phyloP scores from a whole-genome alignment of 2,329 filamentous ascomycete genomes.

The Plenodomus biglobosus region DNA sequence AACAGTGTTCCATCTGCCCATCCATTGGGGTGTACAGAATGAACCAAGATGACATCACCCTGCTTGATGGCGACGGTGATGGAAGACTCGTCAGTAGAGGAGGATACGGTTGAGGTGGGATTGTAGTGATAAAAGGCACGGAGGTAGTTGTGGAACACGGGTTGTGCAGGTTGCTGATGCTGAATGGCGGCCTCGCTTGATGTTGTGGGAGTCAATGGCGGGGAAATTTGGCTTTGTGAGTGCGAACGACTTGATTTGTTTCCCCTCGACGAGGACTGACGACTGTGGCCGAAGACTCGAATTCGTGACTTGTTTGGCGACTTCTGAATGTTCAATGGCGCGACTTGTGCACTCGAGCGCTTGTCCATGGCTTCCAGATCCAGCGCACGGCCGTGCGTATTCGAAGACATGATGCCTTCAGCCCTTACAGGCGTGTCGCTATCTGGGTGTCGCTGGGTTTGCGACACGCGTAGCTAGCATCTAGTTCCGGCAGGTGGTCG shows the following conservation, averaged over 20 bases:
- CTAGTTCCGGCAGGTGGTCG: slow-evolving; percentile 20
- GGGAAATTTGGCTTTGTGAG: slow-evolving; percentile 65
- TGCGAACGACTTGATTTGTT: slow-evolving; percentile 34
- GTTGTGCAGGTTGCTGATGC: slow-evolving; percentile 53
- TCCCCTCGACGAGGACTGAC: slow-evolving; percentile 38
- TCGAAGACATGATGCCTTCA: slow-evolving; percentile 2
- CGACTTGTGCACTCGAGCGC: slow-evolving; percentile 40
- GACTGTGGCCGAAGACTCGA: slow-evolving; percentile 25
- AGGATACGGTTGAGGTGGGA: slow-evolving; percentile 73
- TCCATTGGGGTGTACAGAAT: slow-evolving; percentile 96
- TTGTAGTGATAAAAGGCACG: slow-evolving; percentile 93
- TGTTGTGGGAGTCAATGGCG: slow-evolving; percentile 72
- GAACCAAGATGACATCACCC: slow-evolving; percentile 89
- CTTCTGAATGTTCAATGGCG: slow-evolving; percentile 43
- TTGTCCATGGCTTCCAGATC: slow-evolving; percentile 34
- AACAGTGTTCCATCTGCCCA: slow-evolving; percentile 96
- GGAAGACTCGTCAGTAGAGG: slow-evolving; percentile 65
- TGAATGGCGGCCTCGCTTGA: slow-evolving; percentile 60
- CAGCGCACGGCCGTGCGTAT: slow-evolving; percentile 34
- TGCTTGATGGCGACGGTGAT: slow-evolving; percentile 84
- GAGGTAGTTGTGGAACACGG: slow-evolving; percentile 89
- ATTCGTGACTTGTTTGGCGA: slow-evolving; percentile 34
- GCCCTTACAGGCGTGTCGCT: slow-evolving; percentile 17
- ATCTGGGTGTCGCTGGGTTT: slow-evolving; percentile 29
- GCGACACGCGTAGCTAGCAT: slow-evolving; percentile 31